Evolutionary conservation across 805 yeast species (phyloP), one percentile per base, ranked within the genome.

Genomic region (Starmerella apis): DNA sequence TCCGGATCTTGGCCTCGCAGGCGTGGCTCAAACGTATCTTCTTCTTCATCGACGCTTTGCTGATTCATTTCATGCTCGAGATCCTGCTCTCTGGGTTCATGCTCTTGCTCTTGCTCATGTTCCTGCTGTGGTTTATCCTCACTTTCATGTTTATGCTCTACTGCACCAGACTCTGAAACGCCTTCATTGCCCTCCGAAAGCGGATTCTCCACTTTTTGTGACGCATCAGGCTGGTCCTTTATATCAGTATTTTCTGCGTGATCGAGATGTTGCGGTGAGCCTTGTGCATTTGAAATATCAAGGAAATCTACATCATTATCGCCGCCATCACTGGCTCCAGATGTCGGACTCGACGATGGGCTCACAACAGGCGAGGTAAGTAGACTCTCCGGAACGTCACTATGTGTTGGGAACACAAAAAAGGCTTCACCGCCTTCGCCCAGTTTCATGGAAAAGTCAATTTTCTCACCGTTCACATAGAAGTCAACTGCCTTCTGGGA

Each of bases 361-460:
- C 94, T 82, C 28, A 83, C 68, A 25, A 87, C 92, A 0, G 96
- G 96, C 0, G 95, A 85, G 0, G 96, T 85, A 57, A 86, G 77
- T 56, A 86, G 73, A 51, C 83, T 83, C 49, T 74, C 71, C 1
- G 96, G 95, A 22, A 92, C 80, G 52, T 77, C 75, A 32, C 69
- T 69, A 35, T 74, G 75, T 1, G 96, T 83, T 61, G 87, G 95
- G 68, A 92, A 90, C 37, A 92, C 97, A 63, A 92, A 92, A 64
- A 87, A 87, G 0, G 97, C 98, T 66, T 92, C 98, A 13, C 98
- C 98, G 7, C 94, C 95, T 53, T 92, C 98, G 14, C 96, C 95
- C 41, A 92, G 70, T 65, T 92, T 92, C 97, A 92, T 92, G 8
- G 95, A 96, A 43, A 90, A 69, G 58, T 85, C 81, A 0, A 94